Conservation (phyloP, 345 rosid species). For the Gossypium sturtianum region DNA sequence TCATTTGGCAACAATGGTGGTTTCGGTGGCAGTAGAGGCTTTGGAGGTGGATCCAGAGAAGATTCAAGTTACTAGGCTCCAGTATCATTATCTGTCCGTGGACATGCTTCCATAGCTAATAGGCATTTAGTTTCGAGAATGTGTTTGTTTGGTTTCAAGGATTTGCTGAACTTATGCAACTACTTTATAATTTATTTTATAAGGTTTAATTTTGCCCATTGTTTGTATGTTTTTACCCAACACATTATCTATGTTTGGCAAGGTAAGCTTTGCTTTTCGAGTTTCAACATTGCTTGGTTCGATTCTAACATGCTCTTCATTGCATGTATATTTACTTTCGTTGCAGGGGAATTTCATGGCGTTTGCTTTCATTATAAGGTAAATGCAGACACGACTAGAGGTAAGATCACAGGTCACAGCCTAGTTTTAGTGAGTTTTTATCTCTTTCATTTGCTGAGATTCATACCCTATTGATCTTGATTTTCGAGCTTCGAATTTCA, state of each 20-base stretch:
- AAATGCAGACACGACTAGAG: neutral
- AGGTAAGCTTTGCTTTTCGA: neutral
- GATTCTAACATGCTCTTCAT: neutral
- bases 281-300: neutral
- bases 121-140: neutral
- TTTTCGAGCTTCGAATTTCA: too few species aligned
- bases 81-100: too few species aligned
- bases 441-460: neutral
- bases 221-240: neutral
- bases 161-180: neutral
- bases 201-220: neutral
- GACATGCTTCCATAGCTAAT: neutral
- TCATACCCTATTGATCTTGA: too few species aligned
- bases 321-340: neutral
- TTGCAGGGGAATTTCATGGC: neutral
- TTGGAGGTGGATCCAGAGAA: conserved; percentile 20
- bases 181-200: neutral
- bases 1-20: conserved; percentile 21
- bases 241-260: neutral
- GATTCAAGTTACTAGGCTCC: conserved; percentile 8
- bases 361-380: neutral
- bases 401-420: neutral
- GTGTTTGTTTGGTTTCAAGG: neutral
- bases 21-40: conserved; percentile 17
- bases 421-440: neutral